Conservation (phyloP, 805 yeast species). For the Lipomyces starkeyi region DNA sequence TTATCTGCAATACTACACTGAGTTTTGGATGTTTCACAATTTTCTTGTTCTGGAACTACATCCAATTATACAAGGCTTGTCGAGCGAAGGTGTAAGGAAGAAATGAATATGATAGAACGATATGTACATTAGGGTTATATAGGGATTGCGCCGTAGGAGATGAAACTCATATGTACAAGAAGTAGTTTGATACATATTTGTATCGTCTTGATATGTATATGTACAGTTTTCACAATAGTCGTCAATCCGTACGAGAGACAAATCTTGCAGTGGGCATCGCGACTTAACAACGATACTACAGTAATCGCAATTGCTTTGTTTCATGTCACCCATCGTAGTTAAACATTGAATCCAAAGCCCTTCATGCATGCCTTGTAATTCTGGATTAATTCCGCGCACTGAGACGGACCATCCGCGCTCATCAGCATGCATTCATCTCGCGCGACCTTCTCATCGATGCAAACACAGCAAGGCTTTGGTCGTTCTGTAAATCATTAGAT, state of each 20-base stretch:
- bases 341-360: conserved; percentile 79
- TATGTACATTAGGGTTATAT: neutral
- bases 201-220: neutral
- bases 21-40: conserved; percentile 76
- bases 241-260: too few species aligned
- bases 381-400: conserved; percentile 73
- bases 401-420: conserved; percentile 82
- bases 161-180: neutral
- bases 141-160: neutral
- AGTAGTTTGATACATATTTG: neutral
- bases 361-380: conserved; percentile 89
- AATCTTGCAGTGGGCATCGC: too few species aligned
- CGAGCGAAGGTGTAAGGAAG: neutral
- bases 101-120: neutral
- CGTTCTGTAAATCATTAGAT: conserved; percentile 47
- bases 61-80: conserved; percentile 51
- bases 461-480: conserved; percentile 97
- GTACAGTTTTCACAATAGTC: neutral
- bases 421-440: conserved; percentile 87
- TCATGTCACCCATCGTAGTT: conserved; percentile 16
- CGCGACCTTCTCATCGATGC: conserved; percentile 76
- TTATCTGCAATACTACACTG: conserved; percentile 70
- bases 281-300: neutral
- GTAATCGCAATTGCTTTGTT: neutral
- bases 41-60: conserved; percentile 84